Percentiles rank a stretch among this genome's conserved stretches.
phyloP scores from a whole-genome alignment of 768 basidiomycete genomes.

The Hydnum rufescens region DNA sequence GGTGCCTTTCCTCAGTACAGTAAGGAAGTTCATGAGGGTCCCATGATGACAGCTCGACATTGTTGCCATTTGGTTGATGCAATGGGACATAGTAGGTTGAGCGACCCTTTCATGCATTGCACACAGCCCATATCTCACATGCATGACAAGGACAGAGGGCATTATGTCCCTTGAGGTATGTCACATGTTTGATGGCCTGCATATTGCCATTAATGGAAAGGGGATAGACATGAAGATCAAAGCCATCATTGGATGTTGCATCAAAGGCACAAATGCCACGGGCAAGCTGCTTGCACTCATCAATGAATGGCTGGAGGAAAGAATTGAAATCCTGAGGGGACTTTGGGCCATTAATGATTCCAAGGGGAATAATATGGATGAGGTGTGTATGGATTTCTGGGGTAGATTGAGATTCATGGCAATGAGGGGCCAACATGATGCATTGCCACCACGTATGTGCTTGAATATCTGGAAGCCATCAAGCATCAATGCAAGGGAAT shows the following conservation, averaged over 20 bases:
- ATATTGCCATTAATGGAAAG: conserved; percentile 20
- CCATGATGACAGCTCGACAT: conserved; percentile 11
- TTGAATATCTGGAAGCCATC: conserved; percentile 28
- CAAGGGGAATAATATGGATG: conserved; percentile 21
- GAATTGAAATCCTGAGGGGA: conserved; percentile 24
- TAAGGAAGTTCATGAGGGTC: conserved; percentile 20
- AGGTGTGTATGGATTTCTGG: conserved; percentile 22
- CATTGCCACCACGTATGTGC: conserved; percentile 12
- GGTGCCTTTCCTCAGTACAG: conserved; percentile 13
- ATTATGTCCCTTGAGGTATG: conserved; percentile 27
- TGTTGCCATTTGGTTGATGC: neutral
- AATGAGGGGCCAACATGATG: conserved; percentile 24
- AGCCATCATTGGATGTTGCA: conserved; percentile 12
- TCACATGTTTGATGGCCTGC: conserved; percentile 16
- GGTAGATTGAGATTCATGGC: conserved; percentile 26
- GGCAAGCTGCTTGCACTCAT: conserved; percentile 21
- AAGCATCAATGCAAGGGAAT: conserved; percentile 24
- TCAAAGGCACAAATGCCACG: conserved; percentile 19
- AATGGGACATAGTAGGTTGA: conserved; percentile 15
- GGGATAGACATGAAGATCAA: conserved; percentile 18
- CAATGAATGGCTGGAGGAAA: conserved; percentile 20
- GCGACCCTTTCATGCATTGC: conserved; percentile 9
- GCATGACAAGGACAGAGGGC: conserved; percentile 20
- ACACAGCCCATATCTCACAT: conserved; percentile 20
- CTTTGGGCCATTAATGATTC: conserved; percentile 28